These are phyloP conservation scores for Limonomyces culmigenus DNA, from an alignment of 1,284 basidiomycete species.

Conservation along the genomic window DNA sequence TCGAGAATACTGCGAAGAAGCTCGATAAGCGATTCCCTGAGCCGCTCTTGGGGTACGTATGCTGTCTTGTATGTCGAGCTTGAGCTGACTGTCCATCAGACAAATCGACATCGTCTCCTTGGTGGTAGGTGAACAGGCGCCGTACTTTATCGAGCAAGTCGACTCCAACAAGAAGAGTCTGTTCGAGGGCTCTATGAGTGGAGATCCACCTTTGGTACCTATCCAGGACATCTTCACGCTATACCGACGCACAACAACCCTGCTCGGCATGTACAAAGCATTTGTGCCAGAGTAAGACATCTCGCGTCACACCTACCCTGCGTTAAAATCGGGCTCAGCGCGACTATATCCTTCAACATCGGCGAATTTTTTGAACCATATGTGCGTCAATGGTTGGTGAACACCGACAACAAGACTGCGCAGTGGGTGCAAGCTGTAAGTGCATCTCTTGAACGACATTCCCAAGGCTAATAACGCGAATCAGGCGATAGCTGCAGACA, in stretches of 20 bases:
- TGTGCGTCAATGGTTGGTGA: conserved; percentile 80
- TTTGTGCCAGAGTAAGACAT: conserved; percentile 70
- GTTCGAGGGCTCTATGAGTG: conserved; percentile 65
- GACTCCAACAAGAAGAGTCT: conserved; percentile 54
- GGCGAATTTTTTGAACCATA: conserved; percentile 76
- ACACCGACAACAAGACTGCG: conserved; percentile 79
- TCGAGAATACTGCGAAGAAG: conserved; percentile 73
- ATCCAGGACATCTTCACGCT: conserved; percentile 83
- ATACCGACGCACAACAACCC: conserved; percentile 58
- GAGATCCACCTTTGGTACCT: conserved; percentile 59
- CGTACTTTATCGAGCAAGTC: conserved; percentile 64
- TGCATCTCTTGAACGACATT: conserved; percentile 8
- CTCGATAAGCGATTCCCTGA: conserved; percentile 77
- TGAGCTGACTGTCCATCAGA: conserved; percentile 18
- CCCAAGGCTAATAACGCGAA: background rate
- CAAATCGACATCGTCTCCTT: conserved; percentile 70
- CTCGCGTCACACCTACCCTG: too few relatives aligned
- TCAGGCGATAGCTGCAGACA: conserved; percentile 76
- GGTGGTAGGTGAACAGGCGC: conserved; percentile 57
- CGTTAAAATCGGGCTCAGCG: too few relatives aligned
- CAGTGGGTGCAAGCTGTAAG: conserved; percentile 88
- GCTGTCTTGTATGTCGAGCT: background rate
- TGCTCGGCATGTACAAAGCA: conserved; percentile 65
- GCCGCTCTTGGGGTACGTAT: conserved; percentile 58
- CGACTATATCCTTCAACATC: conserved; percentile 55